Percentiles rank a stretch among this genome's conserved stretches.
Conservation (phyloP, 1,284 basidiomycete species). For the Rhodofomes roseus region DNA sequence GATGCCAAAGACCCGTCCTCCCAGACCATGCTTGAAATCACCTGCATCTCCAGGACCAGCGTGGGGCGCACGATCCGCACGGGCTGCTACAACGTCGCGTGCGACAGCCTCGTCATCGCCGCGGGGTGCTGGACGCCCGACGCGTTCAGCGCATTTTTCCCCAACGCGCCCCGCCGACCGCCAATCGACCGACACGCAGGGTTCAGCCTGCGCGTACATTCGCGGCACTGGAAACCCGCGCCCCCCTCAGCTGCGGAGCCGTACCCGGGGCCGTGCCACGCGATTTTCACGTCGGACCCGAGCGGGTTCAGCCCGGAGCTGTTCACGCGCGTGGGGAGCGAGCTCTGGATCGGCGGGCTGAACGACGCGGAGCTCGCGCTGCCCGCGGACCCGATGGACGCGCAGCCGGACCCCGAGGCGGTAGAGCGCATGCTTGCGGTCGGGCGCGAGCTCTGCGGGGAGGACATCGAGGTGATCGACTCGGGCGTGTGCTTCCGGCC, state of each 20-base stretch:
- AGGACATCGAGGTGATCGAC: constrained; percentile 22
- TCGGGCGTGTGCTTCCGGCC: constrained; percentile 33
- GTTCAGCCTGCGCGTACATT: constrained; percentile 27
- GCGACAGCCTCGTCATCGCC: constrained; percentile 47
- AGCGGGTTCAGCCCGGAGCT: constrained; percentile 33
- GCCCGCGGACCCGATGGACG: constrained; percentile 26
- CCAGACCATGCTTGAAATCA: constrained; percentile 17
- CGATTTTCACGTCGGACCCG: constrained; percentile 30
- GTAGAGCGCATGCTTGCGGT: constrained; percentile 22
- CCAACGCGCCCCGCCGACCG: constrained; percentile 30
- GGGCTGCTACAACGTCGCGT: constrained; percentile 28
- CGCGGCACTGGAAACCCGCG: constrained; percentile 25
- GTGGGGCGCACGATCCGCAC: constrained; percentile 12
- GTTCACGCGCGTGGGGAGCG: constrained; percentile 31
- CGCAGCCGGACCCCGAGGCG: constrained; percentile 11
- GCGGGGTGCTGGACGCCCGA: constrained; percentile 65
- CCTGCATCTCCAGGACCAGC: constrained; percentile 17
- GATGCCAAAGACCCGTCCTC: constrained; percentile 6
- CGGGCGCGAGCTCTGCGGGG: constrained; percentile 23
- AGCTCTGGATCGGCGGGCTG: constrained; percentile 35
- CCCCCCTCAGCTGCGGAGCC: constrained; percentile 1
- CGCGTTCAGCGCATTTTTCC: constrained; percentile 46
- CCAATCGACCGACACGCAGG: constrained; percentile 30
- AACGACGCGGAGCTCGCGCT: constrained; percentile 28
- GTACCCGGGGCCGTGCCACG: constrained; percentile 23